Evolutionary conservation across 345 rosid species (phyloP).

Genomic region (Hypericum perforatum): DNA sequence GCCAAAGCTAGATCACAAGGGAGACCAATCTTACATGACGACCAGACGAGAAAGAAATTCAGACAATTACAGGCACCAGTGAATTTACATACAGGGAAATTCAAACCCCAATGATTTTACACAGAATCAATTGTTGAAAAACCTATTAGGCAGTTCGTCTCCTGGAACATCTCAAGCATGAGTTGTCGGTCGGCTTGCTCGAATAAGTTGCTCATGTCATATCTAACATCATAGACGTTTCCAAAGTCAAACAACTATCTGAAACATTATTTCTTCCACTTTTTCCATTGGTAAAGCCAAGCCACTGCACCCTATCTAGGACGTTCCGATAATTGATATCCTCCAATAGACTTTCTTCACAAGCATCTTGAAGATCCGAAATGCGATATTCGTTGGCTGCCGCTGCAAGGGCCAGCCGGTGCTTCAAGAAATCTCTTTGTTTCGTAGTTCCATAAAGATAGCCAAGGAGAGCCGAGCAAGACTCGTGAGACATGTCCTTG

Average conservation of each 20-base stretch:
- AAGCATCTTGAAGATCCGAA: slow-evolving; percentile 53
- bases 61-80: no score
- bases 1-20: no score
- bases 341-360: slow-evolving; percentile 84
- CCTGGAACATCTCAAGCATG: slow-evolving; percentile 87
- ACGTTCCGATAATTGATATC: slow-evolving; percentile 75
- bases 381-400: slow-evolving; percentile 87
- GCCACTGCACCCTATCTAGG: slow-evolving; percentile 86
- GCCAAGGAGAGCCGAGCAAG: slow-evolving; percentile 65
- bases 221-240: slow-evolving; percentile 72
- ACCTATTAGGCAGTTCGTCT: slow-evolving; percentile 46
- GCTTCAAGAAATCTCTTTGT: slow-evolving; percentile 87
- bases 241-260: slow-evolving; percentile 80
- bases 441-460: slow-evolving; percentile 75
- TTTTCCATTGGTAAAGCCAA: slow-evolving; percentile 77
- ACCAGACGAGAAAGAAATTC: no score
- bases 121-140: not conserved
- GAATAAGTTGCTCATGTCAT: slow-evolving; percentile 65
- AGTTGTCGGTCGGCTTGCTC: slow-evolving; percentile 70
- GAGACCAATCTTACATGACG: no score
- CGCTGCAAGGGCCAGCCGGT: slow-evolving; percentile 60
- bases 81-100: no score
- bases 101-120: not conserved
- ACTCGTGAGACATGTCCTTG: slow-evolving; percentile 76
- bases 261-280: slow-evolving; percentile 78